A percentile compares a stretch with the other conserved stretches of the same genome.
These are phyloP conservation scores for Fusarium kyushuense DNA, from an alignment of 2,329 filamentous ascomycete genomes.

Conservation along the genomic window DNA sequence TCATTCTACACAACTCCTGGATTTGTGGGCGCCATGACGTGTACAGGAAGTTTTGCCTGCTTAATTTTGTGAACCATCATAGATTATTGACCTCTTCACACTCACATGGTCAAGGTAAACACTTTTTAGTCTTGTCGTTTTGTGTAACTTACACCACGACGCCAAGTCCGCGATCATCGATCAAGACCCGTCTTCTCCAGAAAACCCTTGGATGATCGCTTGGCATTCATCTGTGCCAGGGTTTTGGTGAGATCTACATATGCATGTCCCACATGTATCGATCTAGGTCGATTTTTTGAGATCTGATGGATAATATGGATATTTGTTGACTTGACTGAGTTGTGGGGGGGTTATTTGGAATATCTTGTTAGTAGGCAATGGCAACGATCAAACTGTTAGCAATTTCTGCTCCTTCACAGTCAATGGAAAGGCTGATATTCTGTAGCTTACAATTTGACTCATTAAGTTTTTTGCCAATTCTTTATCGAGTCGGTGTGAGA, in stretches of 20 bases:
- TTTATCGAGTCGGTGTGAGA: neutral
- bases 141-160: neutral
- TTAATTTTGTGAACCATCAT: neutral
- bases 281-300: neutral
- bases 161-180: slow-evolving; percentile 2
- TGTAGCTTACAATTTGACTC: neutral
- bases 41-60: neutral
- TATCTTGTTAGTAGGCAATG: neutral
- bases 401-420: neutral
- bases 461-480: neutral
- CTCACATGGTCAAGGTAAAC: too few relatives aligned
- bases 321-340: too few relatives aligned
- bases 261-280: neutral
- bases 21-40: neutral
- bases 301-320: neutral
- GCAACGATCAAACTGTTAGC: neutral
- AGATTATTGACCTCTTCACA: too few relatives aligned
- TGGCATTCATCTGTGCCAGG: neutral
- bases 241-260: slow-evolving; percentile 1
- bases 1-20: neutral
- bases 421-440: neutral
- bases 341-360: too few relatives aligned
- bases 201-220: slow-evolving; percentile 6
- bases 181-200: slow-evolving; percentile 1
- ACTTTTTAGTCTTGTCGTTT: too few relatives aligned